phyloP scores from a whole-genome alignment of 805 yeast genomes.

The Saccharomycopsis lassenensis region DNA sequence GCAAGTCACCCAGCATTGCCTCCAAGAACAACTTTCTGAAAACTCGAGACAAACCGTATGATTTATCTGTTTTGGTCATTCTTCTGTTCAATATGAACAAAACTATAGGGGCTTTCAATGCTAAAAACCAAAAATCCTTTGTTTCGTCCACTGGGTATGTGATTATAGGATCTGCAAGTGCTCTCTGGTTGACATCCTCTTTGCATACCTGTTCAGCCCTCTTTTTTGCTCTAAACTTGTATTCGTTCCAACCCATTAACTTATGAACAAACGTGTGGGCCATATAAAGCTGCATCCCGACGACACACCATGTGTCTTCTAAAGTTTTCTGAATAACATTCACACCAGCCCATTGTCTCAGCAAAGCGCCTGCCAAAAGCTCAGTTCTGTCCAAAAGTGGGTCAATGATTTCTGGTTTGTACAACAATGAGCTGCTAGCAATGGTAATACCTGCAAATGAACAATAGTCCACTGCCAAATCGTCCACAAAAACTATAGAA shows the following conservation, averaged over 20 bases:
- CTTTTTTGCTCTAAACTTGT: constrained; percentile 55
- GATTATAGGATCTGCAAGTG: constrained; percentile 63
- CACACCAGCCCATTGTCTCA: constrained; percentile 90
- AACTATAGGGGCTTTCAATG: constrained; percentile 77
- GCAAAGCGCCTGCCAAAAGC: constrained; percentile 52
- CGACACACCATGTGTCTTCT: constrained; percentile 81
- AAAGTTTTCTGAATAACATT: constrained; percentile 72
- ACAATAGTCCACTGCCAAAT: constrained; percentile 36
- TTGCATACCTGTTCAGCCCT: constrained; percentile 58
- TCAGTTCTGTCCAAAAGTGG: constrained; percentile 67
- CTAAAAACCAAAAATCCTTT: constrained; percentile 48
- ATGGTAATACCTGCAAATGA: constrained; percentile 71
- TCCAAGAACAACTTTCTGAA: constrained; percentile 85
- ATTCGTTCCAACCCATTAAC: constrained; percentile 78
- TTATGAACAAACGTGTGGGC: constrained; percentile 54
- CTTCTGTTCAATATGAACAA: constrained; percentile 76
- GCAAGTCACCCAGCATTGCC: constrained; percentile 90
- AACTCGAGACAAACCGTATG: constrained; percentile 85
- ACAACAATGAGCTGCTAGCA: constrained; percentile 49
- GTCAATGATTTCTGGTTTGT: constrained; percentile 66
- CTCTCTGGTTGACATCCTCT: constrained; percentile 68
- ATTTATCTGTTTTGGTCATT: constrained; percentile 92
- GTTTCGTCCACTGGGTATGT: constrained; percentile 46
- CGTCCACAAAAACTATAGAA: constrained; percentile 62
- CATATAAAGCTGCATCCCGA: constrained; percentile 82